These are phyloP conservation scores for Rubia yunnanensis DNA, from an alignment of 257 asterid species.

Conservation along the genomic window DNA sequence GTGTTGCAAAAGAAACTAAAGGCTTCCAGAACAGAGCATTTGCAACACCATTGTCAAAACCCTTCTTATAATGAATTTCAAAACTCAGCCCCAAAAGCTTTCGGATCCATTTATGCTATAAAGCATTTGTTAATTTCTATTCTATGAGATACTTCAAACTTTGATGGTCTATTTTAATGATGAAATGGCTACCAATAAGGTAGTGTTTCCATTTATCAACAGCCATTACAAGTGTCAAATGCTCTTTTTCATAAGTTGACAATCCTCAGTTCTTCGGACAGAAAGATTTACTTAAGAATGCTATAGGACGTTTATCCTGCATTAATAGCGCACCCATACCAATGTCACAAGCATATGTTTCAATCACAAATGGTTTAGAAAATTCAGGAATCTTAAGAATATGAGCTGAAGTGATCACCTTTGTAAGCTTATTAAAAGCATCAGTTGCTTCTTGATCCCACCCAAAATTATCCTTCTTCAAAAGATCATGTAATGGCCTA, in stretches of 20 bases:
- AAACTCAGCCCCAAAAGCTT: background rate
- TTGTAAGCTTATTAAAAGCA: background rate
- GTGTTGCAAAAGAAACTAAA: no score
- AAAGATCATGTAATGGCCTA: background rate
- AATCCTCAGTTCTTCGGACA: background rate
- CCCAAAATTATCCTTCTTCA: background rate
- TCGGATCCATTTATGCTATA: background rate
- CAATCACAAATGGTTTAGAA: background rate
- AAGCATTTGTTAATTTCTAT: background rate
- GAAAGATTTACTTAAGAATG: background rate
- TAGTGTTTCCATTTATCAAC: background rate
- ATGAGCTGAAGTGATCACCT: background rate
- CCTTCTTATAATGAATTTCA: background rate
- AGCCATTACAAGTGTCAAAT: background rate
- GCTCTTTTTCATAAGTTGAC: background rate
- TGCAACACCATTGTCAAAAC: background rate
- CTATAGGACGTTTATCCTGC: background rate
- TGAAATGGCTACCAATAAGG: background rate
- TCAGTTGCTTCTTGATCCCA: background rate
- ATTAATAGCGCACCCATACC: background rate
- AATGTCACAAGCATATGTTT: background rate
- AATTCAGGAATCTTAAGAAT: background rate
- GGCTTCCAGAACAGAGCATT: no score
- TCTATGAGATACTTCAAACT: background rate
- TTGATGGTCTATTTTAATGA: background rate